Base-by-base conservation (phyloP, 169 alveolate genomes). In the Eimeria necatrix region DNA sequence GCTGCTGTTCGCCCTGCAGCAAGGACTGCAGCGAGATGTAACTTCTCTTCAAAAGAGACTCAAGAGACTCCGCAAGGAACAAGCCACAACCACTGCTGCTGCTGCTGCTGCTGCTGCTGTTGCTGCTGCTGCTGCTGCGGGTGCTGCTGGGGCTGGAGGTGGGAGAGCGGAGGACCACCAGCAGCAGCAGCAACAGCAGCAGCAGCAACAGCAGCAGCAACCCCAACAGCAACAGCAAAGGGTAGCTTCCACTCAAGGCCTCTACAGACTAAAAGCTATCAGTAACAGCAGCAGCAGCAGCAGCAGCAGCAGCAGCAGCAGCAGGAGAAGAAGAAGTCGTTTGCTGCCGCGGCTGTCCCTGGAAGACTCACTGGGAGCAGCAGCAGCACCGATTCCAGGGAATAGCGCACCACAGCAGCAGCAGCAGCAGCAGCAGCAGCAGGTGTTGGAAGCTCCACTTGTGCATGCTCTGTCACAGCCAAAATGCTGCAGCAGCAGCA, bases 1-100 rank as follows among this genome's bases (percentile, higher is more conserved):
- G 61, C 88, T 78, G 88, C 88, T 78, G 61, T 78, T 49, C 70
- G 51, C 49, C 52, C 59, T 48, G 88, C 46, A 78, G n/a, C 70
- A 78, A 51, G 48, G 49, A 61, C 51, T 78, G 16, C 5, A 4
- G 3, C 61, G 88, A 20, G 88, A 78, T 22, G 88, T 78, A 20
- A 78, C 88, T 22, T 78, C 88, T 9, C 88, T 78, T 4, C 88
- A 78, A 48, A 78, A 78, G 60, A 24, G 88, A 10, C 59, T 48
- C 41, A 46, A 48, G 26, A 8, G 20, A 20, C 88, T 78, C 70
- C 68, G 70, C n/a, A 51, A 24, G n/a, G 61, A 32, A 18, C n/a
- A 20, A 2, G 7, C 22, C 48, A 5, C 8, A 4, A 14, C 49
- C 49, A 20, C 84, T 6, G n/a, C 56, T 14, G 52, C 51, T 24